A percentile compares a stretch with the other conserved stretches of the same genome.
Evolutionary conservation across 495 filamentous ascomycete species (phyloP).

Genomic region (Filosporella fistucella): DNA sequence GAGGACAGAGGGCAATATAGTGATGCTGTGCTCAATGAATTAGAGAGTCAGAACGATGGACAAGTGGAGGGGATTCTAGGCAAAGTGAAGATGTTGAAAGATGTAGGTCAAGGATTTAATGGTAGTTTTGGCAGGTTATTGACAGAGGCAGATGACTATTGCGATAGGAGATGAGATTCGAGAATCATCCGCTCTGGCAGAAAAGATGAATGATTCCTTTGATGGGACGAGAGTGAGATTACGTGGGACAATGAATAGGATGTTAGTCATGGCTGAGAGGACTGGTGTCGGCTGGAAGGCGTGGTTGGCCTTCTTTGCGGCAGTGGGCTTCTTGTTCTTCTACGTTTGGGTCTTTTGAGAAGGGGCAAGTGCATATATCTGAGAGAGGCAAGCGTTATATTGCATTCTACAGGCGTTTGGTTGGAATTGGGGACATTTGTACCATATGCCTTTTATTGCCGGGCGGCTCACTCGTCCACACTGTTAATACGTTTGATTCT

Average conservation of each 20-base stretch:
- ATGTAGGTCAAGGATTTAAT: constrained; percentile 53
- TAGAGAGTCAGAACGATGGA: constrained; percentile 92
- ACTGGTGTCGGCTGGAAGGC: constrained; percentile 93
- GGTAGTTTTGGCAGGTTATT: too few species aligned
- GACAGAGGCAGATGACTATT: constrained; percentile 84
- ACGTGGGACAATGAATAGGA: constrained; percentile 90
- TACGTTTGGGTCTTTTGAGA: constrained; percentile 83
- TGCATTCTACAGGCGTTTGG: too few species aligned
- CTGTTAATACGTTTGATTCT: too few species aligned
- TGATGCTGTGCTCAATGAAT: constrained; percentile 85
- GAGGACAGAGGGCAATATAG: constrained; percentile 77
- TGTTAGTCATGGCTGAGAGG: constrained; percentile 91
- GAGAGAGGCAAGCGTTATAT: too few species aligned
- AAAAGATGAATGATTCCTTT: constrained; percentile 88
- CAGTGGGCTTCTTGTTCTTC: constrained; percentile 74
- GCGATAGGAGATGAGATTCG: constrained; percentile 95
- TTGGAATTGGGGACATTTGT: too few species aligned
- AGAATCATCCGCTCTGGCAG: constrained; percentile 74
- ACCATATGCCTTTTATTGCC: too few species aligned
- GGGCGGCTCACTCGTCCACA: too few species aligned
- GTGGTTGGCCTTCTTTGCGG: constrained; percentile 82
- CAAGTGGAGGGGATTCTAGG: constrained; percentile 85
- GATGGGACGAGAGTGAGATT: constrained; percentile 76
- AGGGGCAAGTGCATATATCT: neutral
- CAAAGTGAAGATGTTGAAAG: constrained; percentile 89